These are phyloP conservation scores for Saccharum officinarum DNA, from an alignment of 176 grass and related monocot species.

Conservation along the genomic window DNA sequence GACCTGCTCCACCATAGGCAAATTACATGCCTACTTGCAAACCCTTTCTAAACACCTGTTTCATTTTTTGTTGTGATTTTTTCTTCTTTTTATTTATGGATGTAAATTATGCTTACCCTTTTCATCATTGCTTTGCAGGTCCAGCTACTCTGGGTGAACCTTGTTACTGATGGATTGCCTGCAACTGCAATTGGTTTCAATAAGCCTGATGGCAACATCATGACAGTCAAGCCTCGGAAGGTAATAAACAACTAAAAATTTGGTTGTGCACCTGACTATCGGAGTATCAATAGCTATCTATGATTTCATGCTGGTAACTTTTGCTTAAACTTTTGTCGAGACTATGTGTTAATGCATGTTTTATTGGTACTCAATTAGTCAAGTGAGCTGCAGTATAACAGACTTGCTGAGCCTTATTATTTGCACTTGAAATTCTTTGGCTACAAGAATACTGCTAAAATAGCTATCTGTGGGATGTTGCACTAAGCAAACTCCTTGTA, in stretches of 20 bases:
- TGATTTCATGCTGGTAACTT: slow-evolving; percentile 19
- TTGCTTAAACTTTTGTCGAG: slow-evolving; percentile 4
- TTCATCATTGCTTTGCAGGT: slow-evolving; percentile 58
- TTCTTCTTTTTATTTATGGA: not conserved
- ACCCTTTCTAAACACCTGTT: not conserved
- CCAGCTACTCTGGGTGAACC: slow-evolving; percentile 97
- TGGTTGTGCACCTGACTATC: not conserved
- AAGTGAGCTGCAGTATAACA: not conserved
- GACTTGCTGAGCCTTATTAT: not conserved
- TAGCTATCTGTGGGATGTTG: not conserved
- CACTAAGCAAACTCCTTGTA: not conserved
- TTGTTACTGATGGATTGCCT: slow-evolving; percentile 96
- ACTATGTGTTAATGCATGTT: not conserved
- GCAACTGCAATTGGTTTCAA: slow-evolving; percentile 99
- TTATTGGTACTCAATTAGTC: not conserved
- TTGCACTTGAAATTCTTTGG: slow-evolving; percentile 1
- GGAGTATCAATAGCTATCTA: slow-evolving; percentile 11
- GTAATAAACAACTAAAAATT: slow-evolving; percentile 37
- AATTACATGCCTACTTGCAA: not conserved
- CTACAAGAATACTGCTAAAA: slow-evolving; percentile 7
- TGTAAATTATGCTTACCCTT: slow-evolving; percentile 11
- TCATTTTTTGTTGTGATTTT: not conserved
- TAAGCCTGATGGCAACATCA: slow-evolving; percentile 92
- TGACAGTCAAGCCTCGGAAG: slow-evolving; percentile 88
- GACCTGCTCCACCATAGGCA: not conserved